phyloP scores from a whole-genome alignment of 495 filamentous ascomycete genomes.

The Tuber indicum region DNA sequence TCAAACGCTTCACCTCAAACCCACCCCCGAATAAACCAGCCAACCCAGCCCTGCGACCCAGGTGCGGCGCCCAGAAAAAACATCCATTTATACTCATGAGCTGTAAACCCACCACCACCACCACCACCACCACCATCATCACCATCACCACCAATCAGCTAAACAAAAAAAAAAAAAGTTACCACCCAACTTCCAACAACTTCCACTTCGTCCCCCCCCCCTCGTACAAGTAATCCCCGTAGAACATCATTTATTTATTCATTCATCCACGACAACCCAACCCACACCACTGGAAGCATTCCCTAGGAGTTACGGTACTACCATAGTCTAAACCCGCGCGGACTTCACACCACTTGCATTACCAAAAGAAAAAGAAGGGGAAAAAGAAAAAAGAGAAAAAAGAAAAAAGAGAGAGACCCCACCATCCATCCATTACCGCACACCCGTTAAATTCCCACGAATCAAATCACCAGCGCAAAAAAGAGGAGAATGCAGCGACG shows the following conservation, averaged over 20 bases:
- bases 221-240: neutral
- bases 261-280: neutral
- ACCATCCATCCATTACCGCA: neutral
- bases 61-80: neutral
- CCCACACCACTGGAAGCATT: neutral
- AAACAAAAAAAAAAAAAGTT: neutral
- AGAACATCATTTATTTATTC: neutral
- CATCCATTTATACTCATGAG: neutral
- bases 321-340: neutral
- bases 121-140: neutral
- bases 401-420: neutral
- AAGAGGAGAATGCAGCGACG: neutral
- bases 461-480: neutral
- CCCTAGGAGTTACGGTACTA: neutral
- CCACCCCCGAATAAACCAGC: neutral
- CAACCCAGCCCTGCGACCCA: neutral
- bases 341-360: neutral
- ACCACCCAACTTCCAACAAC: neutral
- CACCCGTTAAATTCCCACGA: neutral
- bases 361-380: too few species aligned
- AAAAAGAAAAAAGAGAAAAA: neutral
- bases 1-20: neutral
- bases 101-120: slow-evolving; percentile 1
- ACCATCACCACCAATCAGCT: neutral
- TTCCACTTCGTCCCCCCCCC: neutral